A percentile compares a stretch with the other conserved stretches of the same genome.
These are phyloP conservation scores for Dioscorea dumetorum DNA, from an alignment of 106 monocot species.

Conservation along the genomic window DNA sequence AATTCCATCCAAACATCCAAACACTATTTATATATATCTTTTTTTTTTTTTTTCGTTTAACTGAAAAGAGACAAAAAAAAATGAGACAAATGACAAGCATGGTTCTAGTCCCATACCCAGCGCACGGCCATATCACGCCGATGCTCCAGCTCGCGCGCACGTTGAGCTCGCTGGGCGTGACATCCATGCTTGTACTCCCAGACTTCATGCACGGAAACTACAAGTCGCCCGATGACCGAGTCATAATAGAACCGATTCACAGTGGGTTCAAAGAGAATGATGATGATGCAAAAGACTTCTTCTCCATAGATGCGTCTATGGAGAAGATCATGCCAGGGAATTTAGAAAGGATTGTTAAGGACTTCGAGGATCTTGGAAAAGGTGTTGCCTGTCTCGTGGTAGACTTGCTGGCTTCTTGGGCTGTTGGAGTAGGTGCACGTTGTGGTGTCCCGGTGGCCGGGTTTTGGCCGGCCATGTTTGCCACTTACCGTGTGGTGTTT, in stretches of 20 bases:
- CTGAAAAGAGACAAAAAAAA: neutral
- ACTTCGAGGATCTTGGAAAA: neutral
- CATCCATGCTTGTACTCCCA: constrained; percentile 32
- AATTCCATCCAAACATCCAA: too few species aligned
- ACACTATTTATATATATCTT: too few species aligned
- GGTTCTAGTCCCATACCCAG: constrained; percentile 61
- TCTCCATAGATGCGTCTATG: constrained; percentile 38
- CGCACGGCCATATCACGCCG: constrained; percentile 69
- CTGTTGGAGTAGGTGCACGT: constrained; percentile 36
- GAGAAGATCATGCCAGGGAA: constrained; percentile 39
- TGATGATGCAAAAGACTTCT: constrained; percentile 21
- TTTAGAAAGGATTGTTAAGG: constrained; percentile 23
- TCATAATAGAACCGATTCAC: constrained; percentile 23
- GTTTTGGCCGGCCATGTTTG: constrained; percentile 81
- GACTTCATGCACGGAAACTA: constrained; percentile 42
- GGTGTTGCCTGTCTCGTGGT: constrained; percentile 35
- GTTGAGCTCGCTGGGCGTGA: constrained; percentile 29
- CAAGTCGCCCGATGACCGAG: neutral
- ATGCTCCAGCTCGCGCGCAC: constrained; percentile 50
- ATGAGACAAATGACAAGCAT: neutral
- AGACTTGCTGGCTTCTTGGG: constrained; percentile 77
- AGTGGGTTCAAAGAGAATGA: constrained; percentile 18
- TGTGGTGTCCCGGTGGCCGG: constrained; percentile 36
- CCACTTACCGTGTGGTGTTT: constrained; percentile 36
- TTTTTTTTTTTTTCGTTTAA: too few species aligned